Base-by-base conservation (phyloP, 495 filamentous ascomycete species). In the Cryomyces antarcticus region DNA sequence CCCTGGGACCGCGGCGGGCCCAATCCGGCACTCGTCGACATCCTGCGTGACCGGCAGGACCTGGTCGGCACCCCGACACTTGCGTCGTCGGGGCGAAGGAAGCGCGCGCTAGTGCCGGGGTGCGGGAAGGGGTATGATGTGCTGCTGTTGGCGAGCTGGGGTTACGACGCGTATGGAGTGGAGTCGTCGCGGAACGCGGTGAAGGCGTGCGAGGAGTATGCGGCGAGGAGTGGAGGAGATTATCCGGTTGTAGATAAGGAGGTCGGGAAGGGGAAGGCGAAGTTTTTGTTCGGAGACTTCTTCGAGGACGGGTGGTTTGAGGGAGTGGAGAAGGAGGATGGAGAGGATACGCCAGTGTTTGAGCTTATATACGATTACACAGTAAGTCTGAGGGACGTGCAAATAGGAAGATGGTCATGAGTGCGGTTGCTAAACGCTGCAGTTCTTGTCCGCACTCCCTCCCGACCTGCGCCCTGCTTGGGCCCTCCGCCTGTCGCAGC, bases 311-410 rank as follows among this genome's bases (percentile, higher is more conserved):
- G 64, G 9, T 85, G 78, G 70, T 24, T 24, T 24, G 17, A 24
- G 17, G 17, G 17, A 24, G 17, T 24, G 17, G 44, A 67, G 45
- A 47, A 64, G 36, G 50, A 56, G 11, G 48, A 62, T 30, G 59
- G 65, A 13, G 54, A 67, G 4, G 59, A 60, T 11, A 64, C 66
- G 45, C 64, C 57, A 9, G 55, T 49, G 30, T 86, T 85, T 61
- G 81, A 92, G 62, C 52, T 89, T 28, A 73, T 88, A 34, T 89
- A 84, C 62, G 83, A 89, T 57, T 86, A 87, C 54, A 85, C 80
- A 28, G 82, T 84, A 65, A 49, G 73, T 55, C 35, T 10, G 4
- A 31, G 24, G 0, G 28, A 37, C 41, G 5, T 29, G 28, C 33
- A 9, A 35, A 35, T 35, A 12, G 33, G 33, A 12, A 24, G 17